Evolutionary conservation across 345 rosid genomes (phyloP).

Genomic region (Boechera retrofracta): DNA sequence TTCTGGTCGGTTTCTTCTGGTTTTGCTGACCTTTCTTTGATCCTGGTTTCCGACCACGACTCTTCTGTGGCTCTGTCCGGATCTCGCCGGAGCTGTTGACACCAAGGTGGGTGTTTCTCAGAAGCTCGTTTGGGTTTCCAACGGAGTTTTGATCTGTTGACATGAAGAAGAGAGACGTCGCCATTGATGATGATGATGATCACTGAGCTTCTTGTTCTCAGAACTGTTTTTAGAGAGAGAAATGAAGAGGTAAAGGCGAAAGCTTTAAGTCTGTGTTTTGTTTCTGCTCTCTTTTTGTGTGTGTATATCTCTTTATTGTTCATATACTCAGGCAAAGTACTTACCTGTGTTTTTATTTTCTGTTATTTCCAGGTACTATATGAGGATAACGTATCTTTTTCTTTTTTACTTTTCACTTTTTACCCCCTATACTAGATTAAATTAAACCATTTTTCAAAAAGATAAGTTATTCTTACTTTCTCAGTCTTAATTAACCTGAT

Average conservation of each 20-base stretch:
- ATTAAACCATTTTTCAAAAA: not conserved
- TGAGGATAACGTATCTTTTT: constrained; percentile 33
- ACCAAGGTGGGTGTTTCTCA: constrained; percentile 14
- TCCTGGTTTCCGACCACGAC: constrained; percentile 48
- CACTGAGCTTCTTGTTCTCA: constrained; percentile 23
- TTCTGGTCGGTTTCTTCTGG: constrained; percentile 58
- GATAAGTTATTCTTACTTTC: not conserved
- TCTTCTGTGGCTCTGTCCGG: constrained; percentile 36
- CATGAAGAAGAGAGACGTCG: constrained; percentile 41
- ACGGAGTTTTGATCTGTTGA: constrained; percentile 22
- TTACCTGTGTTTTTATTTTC: constrained; percentile 35
- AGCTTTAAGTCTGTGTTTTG: constrained; percentile 35
- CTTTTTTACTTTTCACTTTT: constrained; percentile 20
- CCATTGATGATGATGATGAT: constrained; percentile 44
- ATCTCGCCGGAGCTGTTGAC: constrained; percentile 28
- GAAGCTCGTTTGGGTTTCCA: constrained; percentile 30
- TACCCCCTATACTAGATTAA: not conserved
- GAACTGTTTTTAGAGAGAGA: constrained; percentile 24
- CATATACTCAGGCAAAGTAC: constrained; percentile 41
- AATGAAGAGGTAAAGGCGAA: constrained; percentile 25
- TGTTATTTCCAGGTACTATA: constrained; percentile 51
- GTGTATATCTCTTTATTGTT: constrained; percentile 26
- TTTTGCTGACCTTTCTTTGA: constrained; percentile 30
- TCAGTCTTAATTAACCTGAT: not conserved
- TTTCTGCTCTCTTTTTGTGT: constrained; percentile 26